Evolutionary conservation across 768 basidiomycete species (phyloP).

Genomic region (Atractiella rhizophila): DNA sequence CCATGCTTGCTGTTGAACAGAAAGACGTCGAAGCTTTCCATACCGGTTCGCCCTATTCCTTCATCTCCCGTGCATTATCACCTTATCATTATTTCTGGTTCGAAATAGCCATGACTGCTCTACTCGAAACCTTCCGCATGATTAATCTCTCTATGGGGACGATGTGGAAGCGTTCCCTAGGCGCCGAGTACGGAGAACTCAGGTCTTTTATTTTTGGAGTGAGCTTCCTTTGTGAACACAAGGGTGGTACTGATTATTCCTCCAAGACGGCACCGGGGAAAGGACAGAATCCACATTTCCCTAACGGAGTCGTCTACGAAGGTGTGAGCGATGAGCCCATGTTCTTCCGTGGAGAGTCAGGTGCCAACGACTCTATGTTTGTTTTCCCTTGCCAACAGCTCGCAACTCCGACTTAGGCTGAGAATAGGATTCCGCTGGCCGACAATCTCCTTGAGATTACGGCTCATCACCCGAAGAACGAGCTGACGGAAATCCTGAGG

Average conservation of each 20-base stretch:
- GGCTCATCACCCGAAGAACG: constrained; percentile 16
- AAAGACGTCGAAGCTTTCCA: constrained; percentile 16
- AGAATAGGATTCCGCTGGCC: constrained; percentile 21
- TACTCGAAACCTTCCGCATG: constrained; percentile 9
- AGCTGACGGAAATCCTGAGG: constrained; percentile 19
- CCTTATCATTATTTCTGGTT: too few species aligned
- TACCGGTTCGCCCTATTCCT: constrained; percentile 12
- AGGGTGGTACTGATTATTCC: background rate
- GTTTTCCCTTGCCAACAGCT: background rate
- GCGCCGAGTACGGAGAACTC: constrained; percentile 20
- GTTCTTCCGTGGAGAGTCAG: constrained; percentile 21
- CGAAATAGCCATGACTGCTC: constrained; percentile 14
- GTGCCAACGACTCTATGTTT: constrained; percentile 16
- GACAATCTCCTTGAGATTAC: constrained; percentile 21
- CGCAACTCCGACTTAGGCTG: too few species aligned
- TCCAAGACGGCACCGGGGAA: background rate
- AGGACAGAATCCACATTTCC: constrained; percentile 22
- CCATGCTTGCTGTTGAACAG: constrained; percentile 16
- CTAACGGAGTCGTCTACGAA: constrained; percentile 21
- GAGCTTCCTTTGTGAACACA: constrained; percentile 9
- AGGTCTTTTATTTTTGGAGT: constrained; percentile 23
- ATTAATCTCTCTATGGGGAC: constrained; percentile 1
- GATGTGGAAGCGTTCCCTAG: constrained; percentile 21
- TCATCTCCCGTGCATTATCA: too few species aligned
- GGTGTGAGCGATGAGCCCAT: constrained; percentile 20